phyloP scores from a whole-genome alignment of 2,329 filamentous ascomycete species.

The Ploettnerulaceae sp. region DNA sequence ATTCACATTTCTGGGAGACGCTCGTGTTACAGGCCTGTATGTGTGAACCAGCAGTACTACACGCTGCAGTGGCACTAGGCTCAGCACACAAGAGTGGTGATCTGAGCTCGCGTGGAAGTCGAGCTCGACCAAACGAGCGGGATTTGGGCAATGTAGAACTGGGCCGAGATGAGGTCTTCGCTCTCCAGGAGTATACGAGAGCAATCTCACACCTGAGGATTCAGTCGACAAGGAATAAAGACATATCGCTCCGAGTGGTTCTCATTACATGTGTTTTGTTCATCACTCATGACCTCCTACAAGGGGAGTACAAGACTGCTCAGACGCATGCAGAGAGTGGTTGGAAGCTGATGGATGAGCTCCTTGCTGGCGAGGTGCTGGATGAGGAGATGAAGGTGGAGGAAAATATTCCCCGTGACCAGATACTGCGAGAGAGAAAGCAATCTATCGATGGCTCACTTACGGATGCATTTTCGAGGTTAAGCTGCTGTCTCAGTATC shows the following conservation, averaged over 20 bases:
- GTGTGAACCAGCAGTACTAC: conserved; percentile 28
- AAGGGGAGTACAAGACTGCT: conserved; percentile 1
- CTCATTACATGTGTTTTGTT: conserved; percentile 17
- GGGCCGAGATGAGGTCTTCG: background rate
- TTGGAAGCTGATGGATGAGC: conserved; percentile 5
- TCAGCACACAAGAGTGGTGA: background rate
- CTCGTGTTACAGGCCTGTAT: conserved; percentile 58
- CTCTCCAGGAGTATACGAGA: conserved; percentile 10
- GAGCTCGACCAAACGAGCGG: background rate
- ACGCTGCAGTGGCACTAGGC: conserved; percentile 15
- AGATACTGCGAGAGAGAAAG: no score
- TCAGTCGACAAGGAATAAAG: background rate
- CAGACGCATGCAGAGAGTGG: conserved; percentile 2
- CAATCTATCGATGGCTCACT: no score
- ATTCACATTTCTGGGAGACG: conserved; percentile 57
- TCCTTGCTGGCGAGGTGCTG: background rate
- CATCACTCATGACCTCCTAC: conserved; percentile 1
- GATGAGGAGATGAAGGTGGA: no score
- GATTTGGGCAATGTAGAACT: no score
- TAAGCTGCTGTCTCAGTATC: background rate
- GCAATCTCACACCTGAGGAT: conserved; percentile 2
- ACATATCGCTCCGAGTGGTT: conserved; percentile 2
- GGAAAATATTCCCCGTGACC: no score
- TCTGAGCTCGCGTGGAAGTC: background rate
- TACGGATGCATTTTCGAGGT: no score